A percentile compares a stretch with the other conserved stretches of the same genome.
phyloP scores from a whole-genome alignment of 148 eudicot genomes.

The Dysphania ambrosioides region DNA sequence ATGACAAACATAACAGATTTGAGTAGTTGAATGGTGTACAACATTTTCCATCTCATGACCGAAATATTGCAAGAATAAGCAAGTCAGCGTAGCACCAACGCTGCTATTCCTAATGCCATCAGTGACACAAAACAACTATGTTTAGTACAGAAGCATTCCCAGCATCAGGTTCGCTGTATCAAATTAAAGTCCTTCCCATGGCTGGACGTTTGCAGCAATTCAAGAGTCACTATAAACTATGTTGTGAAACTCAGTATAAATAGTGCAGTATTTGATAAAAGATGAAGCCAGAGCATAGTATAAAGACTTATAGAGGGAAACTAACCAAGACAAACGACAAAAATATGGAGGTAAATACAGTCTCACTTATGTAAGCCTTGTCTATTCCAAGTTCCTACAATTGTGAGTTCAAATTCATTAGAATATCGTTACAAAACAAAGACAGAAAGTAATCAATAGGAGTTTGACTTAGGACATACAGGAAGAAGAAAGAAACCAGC shows the following conservation, averaged over 20 bases:
- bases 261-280: not conserved
- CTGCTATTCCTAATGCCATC: not conserved
- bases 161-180: not conserved
- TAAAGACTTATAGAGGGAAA: slow-evolving; percentile 11
- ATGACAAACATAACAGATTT: not conserved
- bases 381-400: slow-evolving; percentile 86
- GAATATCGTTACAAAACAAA: not conserved
- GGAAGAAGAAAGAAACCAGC: slow-evolving; percentile 92
- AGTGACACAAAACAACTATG: not conserved
- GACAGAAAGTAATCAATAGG: not conserved
- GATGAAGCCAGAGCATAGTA: not conserved
- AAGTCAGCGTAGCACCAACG: not conserved
- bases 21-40: not conserved
- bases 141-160: not conserved
- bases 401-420: not conserved
- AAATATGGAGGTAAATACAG: slow-evolving; percentile 69
- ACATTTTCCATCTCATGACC: not conserved
- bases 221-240: not conserved
- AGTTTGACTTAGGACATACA: slow-evolving; percentile 31
- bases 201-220: not conserved
- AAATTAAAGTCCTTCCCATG: not conserved
- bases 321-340: slow-evolving; percentile 78
- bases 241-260: not conserved
- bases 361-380: slow-evolving; percentile 85
- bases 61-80: not conserved